Base-by-base conservation (phyloP, 2,329 filamentous ascomycete species). In the Colletotrichum zoysiae region DNA sequence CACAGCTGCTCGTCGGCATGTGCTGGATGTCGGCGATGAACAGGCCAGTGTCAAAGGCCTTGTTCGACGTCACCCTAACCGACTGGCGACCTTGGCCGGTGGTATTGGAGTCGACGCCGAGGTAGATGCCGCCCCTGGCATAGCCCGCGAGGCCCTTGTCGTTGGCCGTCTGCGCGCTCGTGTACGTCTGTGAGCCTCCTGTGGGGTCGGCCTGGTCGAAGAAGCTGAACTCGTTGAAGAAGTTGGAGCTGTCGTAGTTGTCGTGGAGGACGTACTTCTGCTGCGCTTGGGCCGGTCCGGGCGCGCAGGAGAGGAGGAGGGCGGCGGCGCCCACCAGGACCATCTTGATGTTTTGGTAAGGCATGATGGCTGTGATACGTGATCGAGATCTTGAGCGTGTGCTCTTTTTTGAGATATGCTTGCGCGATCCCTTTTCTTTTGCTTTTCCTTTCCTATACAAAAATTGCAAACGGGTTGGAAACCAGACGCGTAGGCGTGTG, bases 11-110 rank as follows among this genome's bases (percentile, higher is more conserved):
- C 26, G 86, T 86, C n/a, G 93, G 93, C 90, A 95, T 94, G 79
- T 95, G 93, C 12, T 84, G 86, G 70, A 95, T 88, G 78, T 95
- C 93, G 66, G 92, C 85, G 56, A 95, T 85, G 79, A 95, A 89
- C 65, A 95, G 87, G 16, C 91, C 93, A 74, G 88, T 86, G 51
- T 86, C 90, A 82, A 92, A 95, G 23, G 86, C 81, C 75, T 90
- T 88, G 73, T 88, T 90, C 77, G 91, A 93, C 44, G 87, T 84
- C 18, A 97, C 82, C 23, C 94, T 91, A 42, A 94, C 89, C 33
- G 92, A 95, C 59, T 85, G 83, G 53, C 94, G 92, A 46, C 93
- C 93, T 3, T 82, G 83, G 38, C 82, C 76, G 0, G 87, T 86
- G 38, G 89, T 92, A 66, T 80, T 86, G 77, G 86, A 81, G 80